These are phyloP conservation scores for Volvariella surrecta DNA, from an alignment of 1,284 basidiomycete genomes.

Conservation along the genomic window DNA sequence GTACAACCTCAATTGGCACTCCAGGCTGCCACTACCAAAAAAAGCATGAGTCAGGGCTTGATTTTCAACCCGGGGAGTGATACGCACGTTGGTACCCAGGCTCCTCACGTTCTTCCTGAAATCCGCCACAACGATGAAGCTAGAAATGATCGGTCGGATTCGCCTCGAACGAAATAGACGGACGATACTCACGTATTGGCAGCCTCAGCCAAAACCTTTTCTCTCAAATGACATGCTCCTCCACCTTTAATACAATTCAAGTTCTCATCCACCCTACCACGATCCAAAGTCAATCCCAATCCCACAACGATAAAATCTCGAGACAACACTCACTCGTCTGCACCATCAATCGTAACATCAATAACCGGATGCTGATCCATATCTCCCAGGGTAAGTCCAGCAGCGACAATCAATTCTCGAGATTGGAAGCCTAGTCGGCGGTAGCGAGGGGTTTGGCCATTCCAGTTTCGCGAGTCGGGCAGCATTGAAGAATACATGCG, in stretches of 20 bases:
- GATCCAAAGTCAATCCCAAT: constrained; percentile 3
- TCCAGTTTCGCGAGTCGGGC: too few relatives aligned
- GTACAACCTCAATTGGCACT: constrained; percentile 93
- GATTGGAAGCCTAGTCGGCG: constrained; percentile 97
- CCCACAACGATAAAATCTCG: constrained; percentile 1
- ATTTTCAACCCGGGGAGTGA: not conserved
- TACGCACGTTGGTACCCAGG: constrained; percentile 75
- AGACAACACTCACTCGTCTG: constrained; percentile 76
- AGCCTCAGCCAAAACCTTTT: constrained; percentile 96
- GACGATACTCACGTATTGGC: constrained; percentile 62
- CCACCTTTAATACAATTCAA: constrained; percentile 98
- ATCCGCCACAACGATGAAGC: constrained; percentile 93
- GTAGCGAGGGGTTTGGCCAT: too few relatives aligned
- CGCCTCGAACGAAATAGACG: constrained; percentile 1
- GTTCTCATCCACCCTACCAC: constrained; percentile 69
- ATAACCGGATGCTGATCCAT: constrained; percentile 86
- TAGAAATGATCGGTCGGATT: constrained; percentile 19
- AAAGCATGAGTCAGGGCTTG: not conserved
- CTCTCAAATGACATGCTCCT: constrained; percentile 93
- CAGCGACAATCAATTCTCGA: constrained; percentile 87
- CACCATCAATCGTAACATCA: constrained; percentile 96
- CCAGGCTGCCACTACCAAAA: constrained; percentile 71
- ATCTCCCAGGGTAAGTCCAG: constrained; percentile 80
- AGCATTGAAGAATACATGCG: too few relatives aligned
- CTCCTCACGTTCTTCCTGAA: constrained; percentile 85